A percentile compares a stretch with the other conserved stretches of the same genome.
phyloP scores from a whole-genome alignment of 192 early-diverging fungal species.

The Umbelopsis sp. region DNA sequence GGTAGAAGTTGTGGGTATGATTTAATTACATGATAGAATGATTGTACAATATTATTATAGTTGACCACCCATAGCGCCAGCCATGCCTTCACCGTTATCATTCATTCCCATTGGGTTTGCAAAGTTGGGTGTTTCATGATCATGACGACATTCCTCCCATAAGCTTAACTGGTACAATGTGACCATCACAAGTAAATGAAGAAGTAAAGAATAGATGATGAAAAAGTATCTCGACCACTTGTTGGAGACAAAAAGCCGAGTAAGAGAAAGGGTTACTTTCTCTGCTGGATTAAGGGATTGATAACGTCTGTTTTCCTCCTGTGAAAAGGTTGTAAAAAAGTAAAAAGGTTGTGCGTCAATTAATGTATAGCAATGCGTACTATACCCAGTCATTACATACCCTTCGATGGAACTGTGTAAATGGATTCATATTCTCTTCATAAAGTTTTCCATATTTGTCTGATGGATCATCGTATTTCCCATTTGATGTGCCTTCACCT shows the following conservation, averaged over 20 bases:
- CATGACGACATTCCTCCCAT: constrained; percentile 67
- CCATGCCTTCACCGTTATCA: constrained; percentile 13
- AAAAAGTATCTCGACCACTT: constrained; percentile 68
- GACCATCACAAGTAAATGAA: constrained; percentile 82
- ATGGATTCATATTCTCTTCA: constrained; percentile 89
- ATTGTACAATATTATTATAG: constrained; percentile 10
- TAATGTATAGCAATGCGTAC: no score
- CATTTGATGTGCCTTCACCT: neutral
- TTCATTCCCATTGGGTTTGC: constrained; percentile 35
- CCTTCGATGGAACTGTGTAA: constrained; percentile 77
- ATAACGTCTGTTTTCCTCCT: constrained; percentile 71
- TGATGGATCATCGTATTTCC: constrained; percentile 47
- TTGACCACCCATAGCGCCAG: neutral
- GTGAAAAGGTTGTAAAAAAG: neutral
- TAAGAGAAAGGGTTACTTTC: constrained; percentile 65
- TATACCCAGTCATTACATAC: neutral
- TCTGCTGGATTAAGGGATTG: constrained; percentile 78
- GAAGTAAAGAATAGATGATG: constrained; percentile 63
- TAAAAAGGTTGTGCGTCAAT: no score
- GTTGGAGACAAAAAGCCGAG: constrained; percentile 64
- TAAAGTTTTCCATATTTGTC: constrained; percentile 80
- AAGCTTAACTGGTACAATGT: constrained; percentile 67
- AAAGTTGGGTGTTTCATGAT: constrained; percentile 53
- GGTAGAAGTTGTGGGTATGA: neutral
- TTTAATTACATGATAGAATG: constrained; percentile 10